Base-by-base conservation (phyloP, 2,329 filamentous ascomycete genomes). In the Penicillium brasilianum region DNA sequence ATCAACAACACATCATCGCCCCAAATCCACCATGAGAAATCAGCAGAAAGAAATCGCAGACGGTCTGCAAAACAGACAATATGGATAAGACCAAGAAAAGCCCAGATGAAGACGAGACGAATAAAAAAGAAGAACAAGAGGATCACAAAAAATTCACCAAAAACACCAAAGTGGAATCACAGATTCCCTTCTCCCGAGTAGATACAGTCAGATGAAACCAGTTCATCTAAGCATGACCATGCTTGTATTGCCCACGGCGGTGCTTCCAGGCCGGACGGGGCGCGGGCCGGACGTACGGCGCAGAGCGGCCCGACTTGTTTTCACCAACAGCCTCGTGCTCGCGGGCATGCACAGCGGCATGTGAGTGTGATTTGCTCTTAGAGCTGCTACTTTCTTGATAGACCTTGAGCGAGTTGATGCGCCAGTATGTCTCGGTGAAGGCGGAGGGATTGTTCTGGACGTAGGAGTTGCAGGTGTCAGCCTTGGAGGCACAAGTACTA, bases 401-500 rank as follows among this genome's bases (percentile, higher is more conserved):
- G 14, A 92, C 85, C 77, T 86, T 87, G 71, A 93, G 80, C 37
- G 84, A 87, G 72, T 90, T 90, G 77, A 96, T 84, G 61, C 86
- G 78, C 90, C 92, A 96, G 80, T 89, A 96, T 1, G 90, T 85
- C 25, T 93, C 84, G 20, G 78, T 72, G 74, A 95, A 96, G 13
- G 83, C 90, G 9, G 77, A 71, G 0, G 92, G 90, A 76, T 93
- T 90, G 67, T 84, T 80, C 57, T 82, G 82, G 22, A 96, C 93
- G 74, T 87, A 96, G 25, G 87, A 85, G 30, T 88, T 73, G 80
- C 93, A 97, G 0, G 87, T 88, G 41, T 77, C 63, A 0, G 87
- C 90, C 66, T 86, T 81, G 43, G 83, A 77, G 1, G 83, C 78
- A 75, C 90, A 93, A 46, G 84, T 82, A 61, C 88, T 83, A 34